Percentiles rank a stretch among this genome's conserved stretches.
These are phyloP conservation scores for Microsporum audouinii DNA, from an alignment of 2,329 filamentous ascomycete species.

Conservation along the genomic window DNA sequence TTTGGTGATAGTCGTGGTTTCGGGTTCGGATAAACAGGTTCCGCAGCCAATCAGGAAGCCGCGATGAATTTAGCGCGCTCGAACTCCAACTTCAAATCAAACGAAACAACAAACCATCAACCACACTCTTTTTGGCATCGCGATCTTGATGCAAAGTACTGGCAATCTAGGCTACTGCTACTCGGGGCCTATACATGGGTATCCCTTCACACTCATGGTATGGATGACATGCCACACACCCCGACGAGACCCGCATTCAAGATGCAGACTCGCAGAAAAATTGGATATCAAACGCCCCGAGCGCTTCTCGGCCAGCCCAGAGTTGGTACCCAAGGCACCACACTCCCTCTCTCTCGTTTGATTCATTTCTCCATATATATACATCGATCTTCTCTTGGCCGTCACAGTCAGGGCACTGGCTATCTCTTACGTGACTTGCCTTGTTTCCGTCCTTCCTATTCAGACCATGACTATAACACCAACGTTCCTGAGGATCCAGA, in stretches of 20 bases:
- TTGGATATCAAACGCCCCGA: conserved; percentile 2
- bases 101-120: neutral
- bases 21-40: neutral
- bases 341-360: neutral
- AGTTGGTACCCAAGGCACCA: neutral
- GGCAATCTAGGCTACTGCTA: neutral
- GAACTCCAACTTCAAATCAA: conserved; percentile 2
- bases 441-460: neutral
- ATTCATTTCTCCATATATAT: neutral
- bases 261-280: neutral
- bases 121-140: neutral
- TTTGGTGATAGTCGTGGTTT: neutral
- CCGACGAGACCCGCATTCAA: conserved; percentile 1
- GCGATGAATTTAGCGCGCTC: neutral
- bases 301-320: neutral
- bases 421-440: neutral
- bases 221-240: neutral
- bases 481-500: neutral
- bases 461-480: neutral
- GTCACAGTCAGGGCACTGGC: neutral
- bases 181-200: conserved; percentile 1
- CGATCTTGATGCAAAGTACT: conserved; percentile 1
- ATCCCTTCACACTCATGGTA: conserved; percentile 2
- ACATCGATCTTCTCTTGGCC: neutral
- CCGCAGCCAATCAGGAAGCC: neutral